A percentile compares a stretch with the other conserved stretches of the same genome.
phyloP scores from a whole-genome alignment of 768 basidiomycete genomes.

The Lactarius sp. region DNA sequence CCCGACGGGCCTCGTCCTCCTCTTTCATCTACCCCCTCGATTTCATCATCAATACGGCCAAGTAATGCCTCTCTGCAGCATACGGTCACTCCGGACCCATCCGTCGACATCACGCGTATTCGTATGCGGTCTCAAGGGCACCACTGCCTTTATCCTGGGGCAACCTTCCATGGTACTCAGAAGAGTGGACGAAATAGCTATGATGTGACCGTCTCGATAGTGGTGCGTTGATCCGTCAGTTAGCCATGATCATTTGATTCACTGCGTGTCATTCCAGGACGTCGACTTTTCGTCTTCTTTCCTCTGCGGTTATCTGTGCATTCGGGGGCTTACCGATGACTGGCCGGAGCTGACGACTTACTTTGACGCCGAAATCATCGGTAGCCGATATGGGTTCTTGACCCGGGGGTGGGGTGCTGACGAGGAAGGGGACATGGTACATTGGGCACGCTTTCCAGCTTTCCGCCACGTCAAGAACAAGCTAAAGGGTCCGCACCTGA shows the following conservation, averaged over 20 bases:
- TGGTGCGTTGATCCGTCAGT: slow-evolving; percentile 51
- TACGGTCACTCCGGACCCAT: slow-evolving; percentile 43
- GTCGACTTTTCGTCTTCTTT: slow-evolving; percentile 84
- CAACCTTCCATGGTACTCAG: slow-evolving; percentile 86
- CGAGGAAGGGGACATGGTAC: slow-evolving; percentile 87
- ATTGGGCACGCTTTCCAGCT: slow-evolving; percentile 92
- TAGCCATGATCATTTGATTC: slow-evolving; percentile 1
- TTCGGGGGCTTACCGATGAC: slow-evolving; percentile 87
- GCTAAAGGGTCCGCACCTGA: slow-evolving; percentile 70
- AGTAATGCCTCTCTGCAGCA: slow-evolving; percentile 20
- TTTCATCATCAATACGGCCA: slow-evolving; percentile 29
- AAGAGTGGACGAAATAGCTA: slow-evolving; percentile 92
- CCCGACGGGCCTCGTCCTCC: slow-evolving; percentile 27
- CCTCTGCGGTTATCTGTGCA: slow-evolving; percentile 88
- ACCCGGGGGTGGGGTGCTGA: slow-evolving; percentile 89
- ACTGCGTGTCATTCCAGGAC: slow-evolving; percentile 46
- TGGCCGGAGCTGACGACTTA: slow-evolving; percentile 96
- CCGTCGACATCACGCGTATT: slow-evolving; percentile 70
- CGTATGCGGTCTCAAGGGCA: slow-evolving; percentile 68
- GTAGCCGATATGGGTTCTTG: slow-evolving; percentile 83
- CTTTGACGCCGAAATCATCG: slow-evolving; percentile 96
- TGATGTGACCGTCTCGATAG: slow-evolving; percentile 88
- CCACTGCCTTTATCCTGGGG: slow-evolving; percentile 83
- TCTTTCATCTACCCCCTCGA: slow-evolving; percentile 24
- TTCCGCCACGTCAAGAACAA: slow-evolving; percentile 80